These are phyloP conservation scores for Stachybotrys echinatus DNA, from an alignment of 2,329 filamentous ascomycete species.

Conservation along the genomic window DNA sequence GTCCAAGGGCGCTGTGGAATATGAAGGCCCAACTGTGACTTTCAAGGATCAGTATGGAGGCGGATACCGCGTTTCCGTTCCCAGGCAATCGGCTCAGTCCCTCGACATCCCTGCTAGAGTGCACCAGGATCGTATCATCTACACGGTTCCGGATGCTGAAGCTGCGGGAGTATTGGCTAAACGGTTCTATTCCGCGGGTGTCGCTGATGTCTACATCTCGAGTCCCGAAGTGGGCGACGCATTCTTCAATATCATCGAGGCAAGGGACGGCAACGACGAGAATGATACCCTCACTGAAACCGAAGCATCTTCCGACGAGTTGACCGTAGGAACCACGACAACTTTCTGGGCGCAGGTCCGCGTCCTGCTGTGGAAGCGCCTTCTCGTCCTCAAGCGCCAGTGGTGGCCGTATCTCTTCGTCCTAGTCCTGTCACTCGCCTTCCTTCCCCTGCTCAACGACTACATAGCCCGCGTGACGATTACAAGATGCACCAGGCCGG, in stretches of 20 bases:
- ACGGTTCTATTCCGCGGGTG: slow-evolving; percentile 45
- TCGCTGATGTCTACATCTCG: slow-evolving; percentile 22
- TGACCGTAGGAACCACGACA: slow-evolving; percentile 3
- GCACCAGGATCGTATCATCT: slow-evolving; percentile 54
- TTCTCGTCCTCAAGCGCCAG: slow-evolving; percentile 67
- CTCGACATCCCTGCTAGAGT: slow-evolving; percentile 33
- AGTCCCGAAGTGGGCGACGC: slow-evolving; percentile 27
- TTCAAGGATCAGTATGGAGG: slow-evolving; percentile 58
- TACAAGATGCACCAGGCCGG: no score
- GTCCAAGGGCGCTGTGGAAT: slow-evolving; percentile 56
- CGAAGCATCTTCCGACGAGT: neutral
- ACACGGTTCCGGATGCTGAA: slow-evolving; percentile 35
- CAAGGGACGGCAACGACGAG: slow-evolving; percentile 10
- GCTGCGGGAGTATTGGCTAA: slow-evolving; percentile 18
- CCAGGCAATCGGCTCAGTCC: slow-evolving; percentile 10
- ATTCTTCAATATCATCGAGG: slow-evolving; percentile 16
- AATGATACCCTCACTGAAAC: slow-evolving; percentile 12
- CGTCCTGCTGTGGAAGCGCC: slow-evolving; percentile 69
- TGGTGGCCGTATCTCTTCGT: slow-evolving; percentile 69
- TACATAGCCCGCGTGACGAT: no score
- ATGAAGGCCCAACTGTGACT: slow-evolving; percentile 57
- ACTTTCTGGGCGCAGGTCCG: slow-evolving; percentile 46
- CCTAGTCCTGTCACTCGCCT: slow-evolving; percentile 68
- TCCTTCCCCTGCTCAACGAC: slow-evolving; percentile 56
- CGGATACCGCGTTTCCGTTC: slow-evolving; percentile 54